Base-by-base conservation (phyloP, 352 stramenopile genomes). In the Phytopythium vexans region DNA sequence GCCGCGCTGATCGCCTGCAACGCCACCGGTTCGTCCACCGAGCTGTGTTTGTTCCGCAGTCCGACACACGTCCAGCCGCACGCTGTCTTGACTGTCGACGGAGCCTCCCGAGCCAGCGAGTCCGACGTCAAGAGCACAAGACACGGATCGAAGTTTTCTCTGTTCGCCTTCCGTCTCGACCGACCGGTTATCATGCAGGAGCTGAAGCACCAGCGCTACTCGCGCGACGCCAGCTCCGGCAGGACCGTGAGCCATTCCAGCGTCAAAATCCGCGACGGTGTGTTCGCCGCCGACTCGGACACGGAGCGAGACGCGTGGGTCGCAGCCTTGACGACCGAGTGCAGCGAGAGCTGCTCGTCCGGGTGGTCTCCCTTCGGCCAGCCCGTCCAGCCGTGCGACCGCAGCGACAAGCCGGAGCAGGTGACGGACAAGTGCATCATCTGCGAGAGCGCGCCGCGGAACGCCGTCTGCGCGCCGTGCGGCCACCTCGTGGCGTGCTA, bases 381-480 rank as follows among this genome's bases (percentile, higher is more conserved):
- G 3, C 32, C 9, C 6, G 16, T 5, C 8, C 41, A 4, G 32
- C 9, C 15, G 31, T 40, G 31, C 12, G 31, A 31, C 12, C 12
- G 0, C 32, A 31, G 33, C 6, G 27, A 21, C 4, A 27, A 48
- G 10, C 12, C 27, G 34, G 55, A 64, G 6, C 6, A 5, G 9
- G 48, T 56, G 15, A 49, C 52, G 2, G 54, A 60, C 51, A 60
- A 84, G 60, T 89, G 76, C 48, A 62, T 72, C 36, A 80, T 89
- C 40, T 89, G 79, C 55, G 71, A 81, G 54, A 70, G 81, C 62
- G 68, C 60, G 32, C 59, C 54, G 41, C 58, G 71, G 12, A 79
- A 84, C 49, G 76, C 74, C 15, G 68, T 88, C 57, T 89, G 79
- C 54, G 68, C 82, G 16, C 79, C 79, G 0, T 89, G 79, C 51